A percentile compares a stretch with the other conserved stretches of the same genome.
These are phyloP conservation scores for Pseudogymnoascus sp. DNA, from an alignment of 2,329 filamentous ascomycete species.

Conservation along the genomic window DNA sequence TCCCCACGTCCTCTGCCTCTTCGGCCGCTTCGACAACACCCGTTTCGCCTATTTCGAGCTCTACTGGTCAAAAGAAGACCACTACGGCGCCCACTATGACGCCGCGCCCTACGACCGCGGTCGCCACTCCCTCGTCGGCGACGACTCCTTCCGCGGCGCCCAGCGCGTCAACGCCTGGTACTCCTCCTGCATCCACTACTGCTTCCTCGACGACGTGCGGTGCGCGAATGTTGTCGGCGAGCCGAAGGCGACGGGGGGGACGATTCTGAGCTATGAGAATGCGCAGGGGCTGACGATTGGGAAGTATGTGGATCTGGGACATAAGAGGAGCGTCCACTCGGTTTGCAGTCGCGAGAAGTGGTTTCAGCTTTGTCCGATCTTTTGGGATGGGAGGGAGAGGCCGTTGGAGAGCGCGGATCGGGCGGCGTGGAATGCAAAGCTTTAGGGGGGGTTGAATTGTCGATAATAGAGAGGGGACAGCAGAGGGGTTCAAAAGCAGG, in stretches of 20 bases:
- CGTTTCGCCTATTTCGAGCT: constrained; percentile 74
- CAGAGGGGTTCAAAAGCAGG: neutral
- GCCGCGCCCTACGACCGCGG: constrained; percentile 51
- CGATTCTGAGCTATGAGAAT: constrained; percentile 45
- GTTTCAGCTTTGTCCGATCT: constrained; percentile 40
- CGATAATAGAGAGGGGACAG: neutral
- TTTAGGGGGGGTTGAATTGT: constrained; percentile 24
- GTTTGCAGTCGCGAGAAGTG: constrained; percentile 33
- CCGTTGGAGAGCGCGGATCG: constrained; percentile 39
- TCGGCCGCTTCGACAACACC: constrained; percentile 64
- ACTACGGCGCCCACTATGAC: constrained; percentile 51
- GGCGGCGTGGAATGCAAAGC: constrained; percentile 40
- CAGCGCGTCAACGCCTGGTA: constrained; percentile 57
- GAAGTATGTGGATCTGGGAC: constrained; percentile 34
- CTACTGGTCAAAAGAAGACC: constrained; percentile 68
- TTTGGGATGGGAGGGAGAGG: constrained; percentile 40
- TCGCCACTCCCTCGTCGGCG: constrained; percentile 52
- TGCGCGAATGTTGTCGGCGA: constrained; percentile 57
- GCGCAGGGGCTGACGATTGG: constrained; percentile 26
- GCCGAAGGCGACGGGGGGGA: constrained; percentile 63
- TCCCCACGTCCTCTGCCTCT: constrained; percentile 61
- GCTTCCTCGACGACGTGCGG: constrained; percentile 54
- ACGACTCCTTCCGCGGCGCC: constrained; percentile 50
- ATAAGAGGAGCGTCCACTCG: constrained; percentile 33
- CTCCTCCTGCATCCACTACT: constrained; percentile 55